Conservation (phyloP, 2,329 filamentous ascomycete species). For the Fusarium albosuccineum region DNA sequence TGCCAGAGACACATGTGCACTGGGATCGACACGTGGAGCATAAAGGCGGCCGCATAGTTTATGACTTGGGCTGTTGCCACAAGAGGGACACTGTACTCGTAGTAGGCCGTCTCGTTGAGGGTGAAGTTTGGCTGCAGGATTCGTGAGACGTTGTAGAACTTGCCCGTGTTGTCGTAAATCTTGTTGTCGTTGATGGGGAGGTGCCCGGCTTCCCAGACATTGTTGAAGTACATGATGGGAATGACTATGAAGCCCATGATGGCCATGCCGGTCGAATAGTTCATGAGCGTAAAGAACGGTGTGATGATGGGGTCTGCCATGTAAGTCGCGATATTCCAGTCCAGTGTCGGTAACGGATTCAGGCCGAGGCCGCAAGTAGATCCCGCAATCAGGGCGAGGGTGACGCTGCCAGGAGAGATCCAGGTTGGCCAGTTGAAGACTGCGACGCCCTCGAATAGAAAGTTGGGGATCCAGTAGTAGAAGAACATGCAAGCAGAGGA, state of each 20-base stretch:
- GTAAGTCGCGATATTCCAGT: constrained; percentile 55
- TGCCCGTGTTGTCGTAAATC: constrained; percentile 69
- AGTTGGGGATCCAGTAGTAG: constrained; percentile 66
- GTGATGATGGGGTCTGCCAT: constrained; percentile 50
- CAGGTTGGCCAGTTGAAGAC: constrained; percentile 65
- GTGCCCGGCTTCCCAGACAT: constrained; percentile 63
- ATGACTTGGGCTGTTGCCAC: constrained; percentile 59
- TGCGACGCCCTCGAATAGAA: constrained; percentile 60
- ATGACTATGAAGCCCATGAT: constrained; percentile 66
- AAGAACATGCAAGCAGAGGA: constrained; percentile 61
- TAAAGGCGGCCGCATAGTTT: constrained; percentile 50
- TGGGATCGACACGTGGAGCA: constrained; percentile 47
- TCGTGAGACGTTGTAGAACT: constrained; percentile 62
- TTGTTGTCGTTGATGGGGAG: constrained; percentile 67
- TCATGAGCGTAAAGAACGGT: constrained; percentile 48
- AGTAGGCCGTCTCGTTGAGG: constrained; percentile 65
- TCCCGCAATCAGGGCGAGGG: constrained; percentile 52
- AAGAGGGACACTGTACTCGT: constrained; percentile 65
- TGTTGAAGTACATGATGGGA: constrained; percentile 62
- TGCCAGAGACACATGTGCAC: constrained; percentile 50
- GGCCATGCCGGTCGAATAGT: constrained; percentile 54
- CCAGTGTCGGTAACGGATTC: constrained; percentile 55
- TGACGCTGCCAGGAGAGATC: constrained; percentile 59
- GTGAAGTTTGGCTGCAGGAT: constrained; percentile 64
- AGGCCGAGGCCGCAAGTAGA: constrained; percentile 54